Conservation (phyloP, 2,329 filamentous ascomycete genomes). For the Pseudocercospora pini-densiflorae region DNA sequence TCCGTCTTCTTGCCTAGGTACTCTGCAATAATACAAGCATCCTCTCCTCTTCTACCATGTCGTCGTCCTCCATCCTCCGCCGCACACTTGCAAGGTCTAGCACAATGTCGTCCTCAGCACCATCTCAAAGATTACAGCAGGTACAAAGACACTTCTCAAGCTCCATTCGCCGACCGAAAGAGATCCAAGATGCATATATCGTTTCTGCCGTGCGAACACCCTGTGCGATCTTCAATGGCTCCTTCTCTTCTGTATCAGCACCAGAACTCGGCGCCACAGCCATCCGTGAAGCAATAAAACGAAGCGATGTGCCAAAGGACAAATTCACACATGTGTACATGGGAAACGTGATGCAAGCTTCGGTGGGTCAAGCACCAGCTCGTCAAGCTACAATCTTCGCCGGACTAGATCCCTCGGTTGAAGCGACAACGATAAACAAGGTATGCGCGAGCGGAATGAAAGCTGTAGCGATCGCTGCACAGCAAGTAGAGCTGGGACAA, state of each 20-base stretch:
- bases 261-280: constrained; percentile 88
- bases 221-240: constrained; percentile 95
- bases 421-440: constrained; percentile 96
- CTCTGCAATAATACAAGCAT: neutral
- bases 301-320: constrained; percentile 78
- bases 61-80: constrained; percentile 29
- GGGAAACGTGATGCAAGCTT: constrained; percentile 89
- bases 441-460: constrained; percentile 96
- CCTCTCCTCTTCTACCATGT: constrained; percentile 18
- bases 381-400: constrained; percentile 90
- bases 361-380: constrained; percentile 86
- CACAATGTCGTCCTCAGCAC: constrained; percentile 31
- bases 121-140: constrained; percentile 33
- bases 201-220: constrained; percentile 88
- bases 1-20: neutral
- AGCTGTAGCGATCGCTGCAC: constrained; percentile 84
- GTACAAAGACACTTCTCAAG: constrained; percentile 53
- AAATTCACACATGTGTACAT: constrained; percentile 94
- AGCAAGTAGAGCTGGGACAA: constrained; percentile 91
- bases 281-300: constrained; percentile 87
- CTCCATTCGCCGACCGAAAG: constrained; percentile 56
- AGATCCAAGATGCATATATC: constrained; percentile 92
- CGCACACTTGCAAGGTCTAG: constrained; percentile 26
- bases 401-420: constrained; percentile 77
- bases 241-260: constrained; percentile 79